Percentiles rank a stretch among this genome's conserved stretches.
phyloP scores from a whole-genome alignment of 2,329 filamentous ascomycete species.

The Xylariaceae sp. region DNA sequence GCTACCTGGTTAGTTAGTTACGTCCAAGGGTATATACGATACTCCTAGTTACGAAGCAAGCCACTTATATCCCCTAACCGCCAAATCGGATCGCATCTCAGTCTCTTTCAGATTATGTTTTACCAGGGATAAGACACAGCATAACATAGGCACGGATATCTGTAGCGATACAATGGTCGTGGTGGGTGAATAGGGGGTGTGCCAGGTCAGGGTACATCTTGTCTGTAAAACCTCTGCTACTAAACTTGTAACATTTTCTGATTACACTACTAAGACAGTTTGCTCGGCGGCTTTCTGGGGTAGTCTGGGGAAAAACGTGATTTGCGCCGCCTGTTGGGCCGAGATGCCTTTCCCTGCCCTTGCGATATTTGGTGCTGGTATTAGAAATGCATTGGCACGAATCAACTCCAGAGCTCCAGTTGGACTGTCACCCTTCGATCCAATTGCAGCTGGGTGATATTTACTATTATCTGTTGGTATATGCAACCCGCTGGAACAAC shows the following conservation, averaged over 20 bases:
- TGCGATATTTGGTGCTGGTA: constrained; percentile 1
- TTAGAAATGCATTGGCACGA: not conserved
- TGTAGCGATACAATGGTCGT: not conserved
- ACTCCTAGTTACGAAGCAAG: not conserved
- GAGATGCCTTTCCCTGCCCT: constrained; percentile 10
- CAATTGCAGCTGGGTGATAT: not conserved
- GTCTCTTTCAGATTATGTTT: not conserved
- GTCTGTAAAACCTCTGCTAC: too few species aligned
- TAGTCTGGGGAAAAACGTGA: constrained; percentile 18
- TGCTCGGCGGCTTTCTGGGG: constrained; percentile 11
- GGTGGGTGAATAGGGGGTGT: not conserved
- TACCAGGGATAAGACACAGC: not conserved
- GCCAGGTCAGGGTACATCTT: not conserved
- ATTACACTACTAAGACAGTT: not conserved
- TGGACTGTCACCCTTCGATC: too few species aligned
- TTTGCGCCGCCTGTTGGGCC: constrained; percentile 18
- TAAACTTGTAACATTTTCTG: too few species aligned
- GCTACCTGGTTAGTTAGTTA: not conserved
- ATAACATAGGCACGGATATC: not conserved
- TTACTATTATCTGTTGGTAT: not conserved
- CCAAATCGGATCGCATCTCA: not conserved
- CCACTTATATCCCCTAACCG: not conserved
- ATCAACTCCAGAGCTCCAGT: not conserved
- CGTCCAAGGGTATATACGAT: not conserved
- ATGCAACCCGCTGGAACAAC: too few species aligned